Conservation (phyloP, 2,329 filamentous ascomycete species). For the Chrysoporthe deuterocubensis region DNA sequence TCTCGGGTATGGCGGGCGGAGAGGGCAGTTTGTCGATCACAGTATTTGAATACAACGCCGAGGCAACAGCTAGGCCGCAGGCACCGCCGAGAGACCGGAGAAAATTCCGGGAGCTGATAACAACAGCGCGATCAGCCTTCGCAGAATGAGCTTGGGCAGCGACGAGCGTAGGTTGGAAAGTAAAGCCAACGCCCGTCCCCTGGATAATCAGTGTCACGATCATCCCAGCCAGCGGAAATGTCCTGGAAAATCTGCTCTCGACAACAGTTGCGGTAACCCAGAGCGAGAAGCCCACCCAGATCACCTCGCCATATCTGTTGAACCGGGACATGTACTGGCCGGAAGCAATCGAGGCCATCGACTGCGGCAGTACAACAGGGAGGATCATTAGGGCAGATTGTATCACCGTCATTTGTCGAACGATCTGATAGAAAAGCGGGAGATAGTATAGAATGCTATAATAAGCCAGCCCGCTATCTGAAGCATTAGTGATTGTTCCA, state of each 20-base stretch:
- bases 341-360: conserved; percentile 48
- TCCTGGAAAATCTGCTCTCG: conserved; percentile 6
- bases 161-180: conserved; percentile 54
- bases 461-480: conserved; percentile 54
- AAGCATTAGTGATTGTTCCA: not conserved
- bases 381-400: conserved; percentile 54
- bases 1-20: conserved; percentile 25
- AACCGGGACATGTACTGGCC: conserved; percentile 62
- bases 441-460: conserved; percentile 64
- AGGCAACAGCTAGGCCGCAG: conserved; percentile 60
- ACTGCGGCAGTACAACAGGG: conserved; percentile 51
- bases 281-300: conserved; percentile 48
- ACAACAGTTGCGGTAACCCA: conserved; percentile 40
- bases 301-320: conserved; percentile 63
- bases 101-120: conserved; percentile 67
- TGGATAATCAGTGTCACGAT: conserved; percentile 54
- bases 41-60: conserved; percentile 45
- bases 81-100: conserved; percentile 63
- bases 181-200: conserved; percentile 56
- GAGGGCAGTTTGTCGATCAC: conserved; percentile 40
- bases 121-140: conserved; percentile 62
- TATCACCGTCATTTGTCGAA: conserved; percentile 31
- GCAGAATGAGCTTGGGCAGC: conserved; percentile 61
- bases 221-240: conserved; percentile 40
- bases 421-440: conserved; percentile 63